These are phyloP conservation scores for Peronospora belbahrii DNA, from an alignment of 352 stramenopile species.

Conservation along the genomic window DNA sequence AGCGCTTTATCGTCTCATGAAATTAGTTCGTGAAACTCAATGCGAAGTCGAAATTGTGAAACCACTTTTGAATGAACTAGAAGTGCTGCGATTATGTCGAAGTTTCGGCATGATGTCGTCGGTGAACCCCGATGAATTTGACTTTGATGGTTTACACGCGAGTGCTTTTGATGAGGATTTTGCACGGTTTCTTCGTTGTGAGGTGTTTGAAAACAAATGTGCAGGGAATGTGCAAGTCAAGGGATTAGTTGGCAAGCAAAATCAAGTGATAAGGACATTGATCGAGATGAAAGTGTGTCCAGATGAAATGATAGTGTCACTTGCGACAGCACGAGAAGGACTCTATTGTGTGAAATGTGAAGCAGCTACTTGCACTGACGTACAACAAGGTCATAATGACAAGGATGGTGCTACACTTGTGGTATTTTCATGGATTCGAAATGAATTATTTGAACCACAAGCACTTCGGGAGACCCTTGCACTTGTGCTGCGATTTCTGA, in stretches of 20 bases:
- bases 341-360: conserved; percentile 44
- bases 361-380: background rate
- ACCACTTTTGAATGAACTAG: conserved; percentile 58
- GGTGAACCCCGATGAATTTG: conserved; percentile 45
- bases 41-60: conserved; percentile 63
- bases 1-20: background rate
- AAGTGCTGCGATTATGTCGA: conserved; percentile 58
- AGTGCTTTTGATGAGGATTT: conserved; percentile 64
- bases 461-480: conserved; percentile 43
- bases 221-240: conserved; percentile 19
- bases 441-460: conserved; percentile 35
- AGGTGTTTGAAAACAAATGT: conserved; percentile 29
- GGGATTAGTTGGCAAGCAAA: conserved; percentile 54
- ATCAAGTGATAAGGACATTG: conserved; percentile 35
- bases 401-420: conserved; percentile 20
- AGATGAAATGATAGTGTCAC: conserved; percentile 12
- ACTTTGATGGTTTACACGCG: conserved; percentile 33
- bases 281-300: conserved; percentile 33
- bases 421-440: conserved; percentile 58
- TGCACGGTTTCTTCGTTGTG: conserved; percentile 39
- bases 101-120: conserved; percentile 41
- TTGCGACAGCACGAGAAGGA: conserved; percentile 32
- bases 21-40: background rate
- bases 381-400: background rate
- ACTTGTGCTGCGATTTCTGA: conserved; percentile 55